Percentiles rank a stretch among this genome's conserved stretches.
These are phyloP conservation scores for Fusarium sp. DNA, from an alignment of 2,329 filamentous ascomycete species.

Conservation along the genomic window DNA sequence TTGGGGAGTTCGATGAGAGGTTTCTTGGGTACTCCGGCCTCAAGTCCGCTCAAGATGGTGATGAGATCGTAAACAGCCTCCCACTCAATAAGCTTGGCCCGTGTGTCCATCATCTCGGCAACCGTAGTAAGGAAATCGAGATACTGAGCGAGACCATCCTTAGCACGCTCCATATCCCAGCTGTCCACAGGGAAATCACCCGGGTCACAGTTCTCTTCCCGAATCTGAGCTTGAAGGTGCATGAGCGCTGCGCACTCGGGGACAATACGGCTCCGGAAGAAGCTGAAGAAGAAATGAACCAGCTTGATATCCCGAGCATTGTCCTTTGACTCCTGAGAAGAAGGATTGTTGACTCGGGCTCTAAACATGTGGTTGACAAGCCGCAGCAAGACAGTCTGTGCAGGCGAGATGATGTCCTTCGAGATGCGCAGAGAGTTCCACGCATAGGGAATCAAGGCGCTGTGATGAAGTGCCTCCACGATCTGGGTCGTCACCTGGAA, in stretches of 20 bases:
- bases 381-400: constrained; percentile 92
- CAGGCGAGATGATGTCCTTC: constrained; percentile 96
- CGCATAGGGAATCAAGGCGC: constrained; percentile 88
- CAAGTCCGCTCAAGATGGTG: constrained; percentile 86
- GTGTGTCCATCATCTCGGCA: constrained; percentile 85
- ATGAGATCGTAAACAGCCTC: constrained; percentile 91
- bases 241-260: constrained; percentile 96
- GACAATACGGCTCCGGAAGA: constrained; percentile 91
- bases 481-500: constrained; percentile 98
- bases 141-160: constrained; percentile 94
- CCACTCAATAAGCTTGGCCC: constrained; percentile 89
- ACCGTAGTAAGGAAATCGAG: constrained; percentile 93
- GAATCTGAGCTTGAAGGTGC: constrained; percentile 91
- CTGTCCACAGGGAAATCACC: constrained; percentile 93
- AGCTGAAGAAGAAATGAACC: constrained; percentile 91
- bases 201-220: constrained; percentile 78
- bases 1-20: constrained; percentile 66
- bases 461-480: constrained; percentile 90
- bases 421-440: constrained; percentile 92
- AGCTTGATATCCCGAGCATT: constrained; percentile 69
- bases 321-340: constrained; percentile 62
- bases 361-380: constrained; percentile 92
- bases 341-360: constrained; percentile 56
- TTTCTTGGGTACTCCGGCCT: constrained; percentile 88
- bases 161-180: constrained; percentile 98